A percentile compares a stretch with the other conserved stretches of the same genome.
These are phyloP conservation scores for Lagerstroemia speciosa DNA, from an alignment of 345 rosid species.

Conservation along the genomic window DNA sequence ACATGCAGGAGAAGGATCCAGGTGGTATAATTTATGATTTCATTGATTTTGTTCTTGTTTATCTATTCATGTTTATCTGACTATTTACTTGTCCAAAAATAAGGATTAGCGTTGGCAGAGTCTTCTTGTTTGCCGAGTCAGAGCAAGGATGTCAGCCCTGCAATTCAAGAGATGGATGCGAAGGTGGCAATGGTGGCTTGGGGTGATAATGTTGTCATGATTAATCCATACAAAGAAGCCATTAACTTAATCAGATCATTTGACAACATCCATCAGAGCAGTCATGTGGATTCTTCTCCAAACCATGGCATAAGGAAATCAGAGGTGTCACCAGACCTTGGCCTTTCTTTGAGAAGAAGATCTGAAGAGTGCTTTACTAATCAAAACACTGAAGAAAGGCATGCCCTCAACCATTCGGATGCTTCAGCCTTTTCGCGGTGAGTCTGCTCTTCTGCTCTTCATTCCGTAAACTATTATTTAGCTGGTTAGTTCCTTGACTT, in stretches of 20 bases:
- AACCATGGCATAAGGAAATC: constrained; percentile 23
- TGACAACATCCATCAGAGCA: constrained; percentile 13
- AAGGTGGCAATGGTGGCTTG: too few species aligned
- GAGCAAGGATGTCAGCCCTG: too few species aligned
- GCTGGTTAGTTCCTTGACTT: neutral
- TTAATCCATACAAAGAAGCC: constrained; percentile 29
- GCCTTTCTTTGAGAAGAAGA: constrained; percentile 73
- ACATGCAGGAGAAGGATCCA: constrained; percentile 19
- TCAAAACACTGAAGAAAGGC: constrained; percentile 38
- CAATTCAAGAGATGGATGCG: too few species aligned
- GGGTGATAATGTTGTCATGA: too few species aligned
- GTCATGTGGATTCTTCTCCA: constrained; percentile 16
- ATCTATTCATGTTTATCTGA: neutral
- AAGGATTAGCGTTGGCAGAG: too few species aligned
- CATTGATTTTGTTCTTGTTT: neutral
- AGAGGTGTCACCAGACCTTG: constrained; percentile 47
- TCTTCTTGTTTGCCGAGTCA: too few species aligned
- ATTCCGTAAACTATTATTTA: neutral
- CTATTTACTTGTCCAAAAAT: neutral
- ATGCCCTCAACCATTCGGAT: constrained; percentile 65
- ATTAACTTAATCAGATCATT: constrained; percentile 73
- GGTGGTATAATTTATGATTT: too few species aligned
- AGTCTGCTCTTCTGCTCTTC: neutral
- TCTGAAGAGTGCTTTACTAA: constrained; percentile 30
- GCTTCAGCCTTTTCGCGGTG: constrained; percentile 52